Evolutionary conservation across 2,329 filamentous ascomycete genomes (phyloP), one percentile per base, ranked within the genome.

Genomic region (Sarocladium kiliense): DNA sequence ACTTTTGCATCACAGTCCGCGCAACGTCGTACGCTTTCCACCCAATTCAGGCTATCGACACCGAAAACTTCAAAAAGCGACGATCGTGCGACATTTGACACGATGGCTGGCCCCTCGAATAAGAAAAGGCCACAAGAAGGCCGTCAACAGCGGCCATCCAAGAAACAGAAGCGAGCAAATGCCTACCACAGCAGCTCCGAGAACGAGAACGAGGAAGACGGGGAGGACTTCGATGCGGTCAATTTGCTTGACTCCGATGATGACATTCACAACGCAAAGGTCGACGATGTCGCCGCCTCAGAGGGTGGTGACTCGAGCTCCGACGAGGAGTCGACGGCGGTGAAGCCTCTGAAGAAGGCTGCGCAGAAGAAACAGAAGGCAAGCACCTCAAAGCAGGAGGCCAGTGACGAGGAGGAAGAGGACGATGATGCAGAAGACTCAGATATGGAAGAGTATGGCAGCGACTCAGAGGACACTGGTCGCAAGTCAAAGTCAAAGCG

Each of bases 401-500:
- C 57, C 55, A 59, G 65, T 27, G 56, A 61, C 30, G 59, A 60
- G 51, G 53, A 57, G n/a, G 65, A 64, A 1, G 63, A 62, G 1
- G 61, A 64, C 2, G 55, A 73, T n/a, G 74, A 76, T 2, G 72
- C 74, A 5, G 69, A 73, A 2, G 68, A 72, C n/a, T 67, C 74
- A 21, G 72, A 71, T 54, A 70, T 67, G 5, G 65, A 65, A 14
- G 65, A 66, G 37, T 65, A 67, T 41, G 68, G 66, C 53, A 64
- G 71, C 51, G 65, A 69, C 57, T 66, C 69, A 56, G 64, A 58
- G 14, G 55, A 59, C 54, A 39, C 53, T n/a, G 60, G 58, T 66
- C 19, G 63, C 47, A 72, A 73, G 59, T 66, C 66, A 36, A 88
- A 84, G 65, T 84, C 86, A 14, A 97, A 97, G 74, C 87, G 92